Evolutionary conservation across 176 grass and related monocot genomes (phyloP).

Genomic region (Thalia dealbata): DNA sequence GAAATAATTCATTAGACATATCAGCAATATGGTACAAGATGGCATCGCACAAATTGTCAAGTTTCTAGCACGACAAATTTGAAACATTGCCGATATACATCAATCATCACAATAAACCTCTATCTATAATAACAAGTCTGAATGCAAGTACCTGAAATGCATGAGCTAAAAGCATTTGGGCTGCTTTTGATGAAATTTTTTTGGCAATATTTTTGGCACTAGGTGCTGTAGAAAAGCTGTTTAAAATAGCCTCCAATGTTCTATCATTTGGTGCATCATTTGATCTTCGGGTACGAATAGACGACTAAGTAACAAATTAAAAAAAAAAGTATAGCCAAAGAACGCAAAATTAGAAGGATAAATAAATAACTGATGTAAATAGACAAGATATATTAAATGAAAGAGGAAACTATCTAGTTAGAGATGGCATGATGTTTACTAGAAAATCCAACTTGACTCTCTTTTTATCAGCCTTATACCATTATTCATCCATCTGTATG

Average conservation of each 20-base stretch:
- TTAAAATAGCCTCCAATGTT: slow-evolving; percentile 49
- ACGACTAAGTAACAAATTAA: slow-evolving; percentile 19
- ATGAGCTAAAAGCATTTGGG: slow-evolving; percentile 65
- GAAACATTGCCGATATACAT: not conserved
- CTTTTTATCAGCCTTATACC: not conserved
- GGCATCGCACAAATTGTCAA: not conserved
- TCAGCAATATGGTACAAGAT: not conserved
- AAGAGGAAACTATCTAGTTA: not conserved
- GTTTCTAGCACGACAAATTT: not conserved
- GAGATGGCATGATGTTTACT: not conserved
- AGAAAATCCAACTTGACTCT: not conserved
- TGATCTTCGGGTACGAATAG: slow-evolving; percentile 54
- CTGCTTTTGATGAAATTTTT: slow-evolving; percentile 54
- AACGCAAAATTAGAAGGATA: too few species aligned
- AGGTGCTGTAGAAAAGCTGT: slow-evolving; percentile 41
- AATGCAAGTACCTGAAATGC: slow-evolving; percentile 50
- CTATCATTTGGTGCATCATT: slow-evolving; percentile 44
- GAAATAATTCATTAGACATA: not conserved
- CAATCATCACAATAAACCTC: not conserved
- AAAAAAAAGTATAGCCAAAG: too few species aligned
- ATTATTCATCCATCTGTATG: not conserved
- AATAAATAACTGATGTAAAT: too few species aligned
- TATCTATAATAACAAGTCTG: not conserved
- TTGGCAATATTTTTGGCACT: slow-evolving; percentile 51
- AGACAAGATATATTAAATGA: not conserved